Evolutionary conservation across 31 red algal species (phyloP), one percentile per base, ranked within the genome.

Genomic region (Odonthalia washingtoniensis): DNA sequence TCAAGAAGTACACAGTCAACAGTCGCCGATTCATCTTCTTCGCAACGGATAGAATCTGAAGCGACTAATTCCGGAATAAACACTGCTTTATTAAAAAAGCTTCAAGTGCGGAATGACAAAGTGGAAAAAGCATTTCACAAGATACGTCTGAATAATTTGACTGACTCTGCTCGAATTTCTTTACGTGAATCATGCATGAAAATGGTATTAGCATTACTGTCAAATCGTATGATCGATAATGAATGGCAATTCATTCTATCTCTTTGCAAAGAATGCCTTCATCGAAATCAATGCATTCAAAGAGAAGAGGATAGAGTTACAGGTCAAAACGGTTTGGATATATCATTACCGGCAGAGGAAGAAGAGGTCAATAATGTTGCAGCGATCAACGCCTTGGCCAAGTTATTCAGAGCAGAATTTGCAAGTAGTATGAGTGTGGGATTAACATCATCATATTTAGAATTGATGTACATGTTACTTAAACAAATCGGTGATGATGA

Each of bases 341-440:
- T 21, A 14, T 57, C 49, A 9, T 14, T 57, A 57, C 12, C 21
- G 9, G 49, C 21, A 21, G n/a, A n/a, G n/a, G n/a, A n/a, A n/a
- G 49, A 57, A 57, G 49, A 57, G 49, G 49, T 14, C 12, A 21
- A 57, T 9, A 14, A 21, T 21, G 49, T 57, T 9, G 21, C 12
- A 14, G 49, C 49, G 49, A 57, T 57, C 21, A 21, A 57, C 12
- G 49, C 49, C 9, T 21, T 57, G 21, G 21, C 49, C 9, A 57
- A 57, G 49, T 57, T 57, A 21, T 57, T 83, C 43, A 53, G 80
- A 36, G 5, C 67, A 63, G 80, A 83, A 42, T 83, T 83, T n/a
- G 80, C 80, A 40, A 83, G 67, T 37, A 83, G 80, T 41, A 83
- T 83, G 80, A 83, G 80, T 30, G 80, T 83, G 49, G 80, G 80